Evolutionary conservation across 164 flowering plant species (phyloP).

Genomic region (Cinnamomum micranthum): DNA sequence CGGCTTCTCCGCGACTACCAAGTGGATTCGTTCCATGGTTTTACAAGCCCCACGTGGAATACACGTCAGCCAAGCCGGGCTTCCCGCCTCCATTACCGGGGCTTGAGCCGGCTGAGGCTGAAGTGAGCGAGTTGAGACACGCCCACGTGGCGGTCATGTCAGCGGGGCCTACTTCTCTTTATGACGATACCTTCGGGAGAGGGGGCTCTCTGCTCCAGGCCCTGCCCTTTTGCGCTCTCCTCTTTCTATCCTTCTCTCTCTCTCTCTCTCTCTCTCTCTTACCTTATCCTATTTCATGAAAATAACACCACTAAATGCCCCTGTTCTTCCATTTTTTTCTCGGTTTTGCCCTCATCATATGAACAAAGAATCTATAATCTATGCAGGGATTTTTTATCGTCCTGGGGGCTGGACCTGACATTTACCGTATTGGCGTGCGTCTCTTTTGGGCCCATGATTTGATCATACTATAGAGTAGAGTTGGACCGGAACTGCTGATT

Average conservation of each 20-base stretch:
- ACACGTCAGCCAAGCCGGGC: neutral
- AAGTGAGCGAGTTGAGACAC: constrained; percentile 9
- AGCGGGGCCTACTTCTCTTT: constrained; percentile 8
- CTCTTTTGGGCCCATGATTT: too few relatives aligned
- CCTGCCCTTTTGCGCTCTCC: too few relatives aligned
- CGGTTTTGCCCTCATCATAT: too few relatives aligned
- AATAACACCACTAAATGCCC: neutral
- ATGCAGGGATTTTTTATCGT: too few relatives aligned
- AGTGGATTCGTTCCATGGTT: neutral
- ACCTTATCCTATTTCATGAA: neutral
- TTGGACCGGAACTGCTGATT: too few relatives aligned
- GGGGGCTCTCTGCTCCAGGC: neutral
- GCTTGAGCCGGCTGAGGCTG: neutral
- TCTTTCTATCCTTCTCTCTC: constrained; percentile 4
- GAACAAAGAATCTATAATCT: too few relatives aligned
- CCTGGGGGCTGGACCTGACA: too few relatives aligned
- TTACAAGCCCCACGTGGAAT: neutral
- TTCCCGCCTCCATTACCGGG: constrained; percentile 1
- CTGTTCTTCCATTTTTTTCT: neutral
- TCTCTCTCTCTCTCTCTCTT: neutral
- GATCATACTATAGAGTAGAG: too few relatives aligned
- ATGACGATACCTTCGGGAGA: neutral
- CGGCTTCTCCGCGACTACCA: neutral
- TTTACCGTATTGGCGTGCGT: too few relatives aligned
- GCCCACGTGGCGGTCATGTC: constrained; percentile 26